Evolutionary conservation across 169 alveolate genomes (phyloP).

Genomic region (Plasmodium vinckei): DNA sequence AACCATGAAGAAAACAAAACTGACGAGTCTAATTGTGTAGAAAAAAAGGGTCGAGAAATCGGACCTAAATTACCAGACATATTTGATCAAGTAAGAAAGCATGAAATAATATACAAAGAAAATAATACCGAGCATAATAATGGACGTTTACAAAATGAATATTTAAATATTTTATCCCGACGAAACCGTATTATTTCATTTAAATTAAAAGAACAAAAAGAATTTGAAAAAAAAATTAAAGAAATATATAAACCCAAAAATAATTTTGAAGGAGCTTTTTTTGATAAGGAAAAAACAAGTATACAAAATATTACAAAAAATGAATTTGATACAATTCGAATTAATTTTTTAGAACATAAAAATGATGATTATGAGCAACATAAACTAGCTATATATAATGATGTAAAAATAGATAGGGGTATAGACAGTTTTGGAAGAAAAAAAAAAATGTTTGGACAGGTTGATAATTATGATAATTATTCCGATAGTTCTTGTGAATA

Average conservation of each 20-base stretch:
- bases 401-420: background rate
- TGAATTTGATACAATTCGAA: constrained; percentile 1
- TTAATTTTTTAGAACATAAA: constrained; percentile 1
- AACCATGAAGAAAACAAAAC: background rate
- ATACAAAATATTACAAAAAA: constrained; percentile 16
- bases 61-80: constrained; percentile 54
- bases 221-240: constrained; percentile 37
- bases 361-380: background rate
- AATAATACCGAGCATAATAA: background rate
- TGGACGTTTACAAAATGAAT: constrained; percentile 31
- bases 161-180: constrained; percentile 37
- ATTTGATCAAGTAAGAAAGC: constrained; percentile 51
- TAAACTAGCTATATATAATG: no score
- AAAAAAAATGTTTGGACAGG: background rate
- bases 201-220: constrained; percentile 59
- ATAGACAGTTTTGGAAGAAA: background rate
- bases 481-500: constrained; percentile 31
- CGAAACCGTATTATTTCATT: constrained; percentile 35
- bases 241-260: constrained; percentile 59
- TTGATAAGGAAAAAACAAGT: constrained; percentile 15
- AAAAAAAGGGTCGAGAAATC: constrained; percentile 9
- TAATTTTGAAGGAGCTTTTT: constrained; percentile 76
- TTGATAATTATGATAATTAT: constrained; percentile 11
- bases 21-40: background rate
- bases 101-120: background rate